phyloP scores from a whole-genome alignment of 2,329 filamentous ascomycete genomes.

The Lasiodiplodia theobromae region DNA sequence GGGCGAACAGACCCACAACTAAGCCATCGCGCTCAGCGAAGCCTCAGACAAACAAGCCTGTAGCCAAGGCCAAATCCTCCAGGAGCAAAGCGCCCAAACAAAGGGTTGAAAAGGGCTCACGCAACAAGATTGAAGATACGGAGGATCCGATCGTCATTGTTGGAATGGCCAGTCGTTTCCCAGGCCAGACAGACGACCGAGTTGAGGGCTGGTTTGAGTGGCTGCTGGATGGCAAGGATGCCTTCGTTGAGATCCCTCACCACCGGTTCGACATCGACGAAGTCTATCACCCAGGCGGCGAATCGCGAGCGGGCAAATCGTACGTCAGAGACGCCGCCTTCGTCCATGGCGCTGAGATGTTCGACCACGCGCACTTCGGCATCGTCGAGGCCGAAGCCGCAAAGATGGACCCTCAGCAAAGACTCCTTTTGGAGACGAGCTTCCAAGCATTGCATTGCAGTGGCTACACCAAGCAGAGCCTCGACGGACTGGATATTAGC shows the following conservation, averaged over 20 bases:
- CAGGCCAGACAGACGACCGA: conserved; percentile 36
- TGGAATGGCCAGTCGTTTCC: conserved; percentile 45
- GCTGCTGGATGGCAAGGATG: conserved; percentile 39
- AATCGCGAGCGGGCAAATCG: conserved; percentile 34
- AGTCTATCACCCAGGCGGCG: conserved; percentile 36
- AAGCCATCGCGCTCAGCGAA: too few relatives aligned
- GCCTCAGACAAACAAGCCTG: too few relatives aligned
- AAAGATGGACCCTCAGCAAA: conserved; percentile 35
- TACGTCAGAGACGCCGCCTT: conserved; percentile 42
- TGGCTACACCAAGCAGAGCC: conserved; percentile 31
- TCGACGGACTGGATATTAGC: conserved; percentile 36
- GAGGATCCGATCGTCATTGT: conserved; percentile 48
- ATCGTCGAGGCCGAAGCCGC: conserved; percentile 33
- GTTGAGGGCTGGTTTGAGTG: conserved; percentile 42
- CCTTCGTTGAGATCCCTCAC: conserved; percentile 39
- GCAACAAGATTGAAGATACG: background rate
- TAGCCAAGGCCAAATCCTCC: too few relatives aligned
- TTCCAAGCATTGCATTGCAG: conserved; percentile 33
- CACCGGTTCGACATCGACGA: conserved; percentile 43
- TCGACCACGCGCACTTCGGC: conserved; percentile 40
- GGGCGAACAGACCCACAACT: too few relatives aligned
- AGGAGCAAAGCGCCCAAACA: too few relatives aligned
- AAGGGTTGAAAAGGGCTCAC: too few relatives aligned
- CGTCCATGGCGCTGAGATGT: conserved; percentile 37
- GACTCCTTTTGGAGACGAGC: conserved; percentile 31